phyloP scores from a whole-genome alignment of 306 rosid genomes.

The Echinosophora koreensis region DNA sequence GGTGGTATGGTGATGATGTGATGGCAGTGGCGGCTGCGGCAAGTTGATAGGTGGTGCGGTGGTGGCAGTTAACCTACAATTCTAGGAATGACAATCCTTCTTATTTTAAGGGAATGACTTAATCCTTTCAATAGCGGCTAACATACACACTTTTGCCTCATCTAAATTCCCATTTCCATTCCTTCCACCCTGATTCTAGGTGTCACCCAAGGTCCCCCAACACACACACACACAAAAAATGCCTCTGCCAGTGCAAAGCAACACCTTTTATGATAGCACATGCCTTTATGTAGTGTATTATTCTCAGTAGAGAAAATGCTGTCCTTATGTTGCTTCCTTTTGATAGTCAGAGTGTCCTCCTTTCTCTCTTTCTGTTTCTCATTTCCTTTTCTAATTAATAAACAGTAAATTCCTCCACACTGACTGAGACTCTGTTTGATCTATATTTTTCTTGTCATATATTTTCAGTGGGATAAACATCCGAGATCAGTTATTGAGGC shows the following conservation, averaged over 20 bases:
- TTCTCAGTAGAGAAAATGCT: neutral
- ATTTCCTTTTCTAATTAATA: conserved; percentile 3
- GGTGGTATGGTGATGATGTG: no score
- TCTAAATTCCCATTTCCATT: conserved; percentile 8
- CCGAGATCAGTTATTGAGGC: conserved; percentile 79
- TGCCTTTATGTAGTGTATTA: neutral
- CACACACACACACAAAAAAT: no score
- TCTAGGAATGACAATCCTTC: no score
- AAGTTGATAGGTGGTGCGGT: no score
- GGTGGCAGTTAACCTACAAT: no score
- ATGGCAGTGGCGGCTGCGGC: no score
- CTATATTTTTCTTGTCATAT: conserved; percentile 25
- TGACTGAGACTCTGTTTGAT: conserved; percentile 6
- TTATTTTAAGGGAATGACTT: no score
- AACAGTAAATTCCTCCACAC: conserved; percentile 8
- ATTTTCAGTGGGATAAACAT: conserved; percentile 90
- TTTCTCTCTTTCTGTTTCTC: neutral
- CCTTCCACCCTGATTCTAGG: neutral
- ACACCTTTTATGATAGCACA: neutral
- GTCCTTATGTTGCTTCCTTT: neutral
- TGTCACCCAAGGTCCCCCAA: neutral
- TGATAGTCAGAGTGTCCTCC: conserved; percentile 19
- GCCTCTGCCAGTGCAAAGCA: no score
- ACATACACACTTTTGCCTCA: neutral
- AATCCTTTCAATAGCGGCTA: no score